Percentiles rank a stretch among this genome's conserved stretches.
These are phyloP conservation scores for Penicillium aurantiogriseum DNA, from an alignment of 2,329 filamentous ascomycete genomes.

Conservation along the genomic window DNA sequence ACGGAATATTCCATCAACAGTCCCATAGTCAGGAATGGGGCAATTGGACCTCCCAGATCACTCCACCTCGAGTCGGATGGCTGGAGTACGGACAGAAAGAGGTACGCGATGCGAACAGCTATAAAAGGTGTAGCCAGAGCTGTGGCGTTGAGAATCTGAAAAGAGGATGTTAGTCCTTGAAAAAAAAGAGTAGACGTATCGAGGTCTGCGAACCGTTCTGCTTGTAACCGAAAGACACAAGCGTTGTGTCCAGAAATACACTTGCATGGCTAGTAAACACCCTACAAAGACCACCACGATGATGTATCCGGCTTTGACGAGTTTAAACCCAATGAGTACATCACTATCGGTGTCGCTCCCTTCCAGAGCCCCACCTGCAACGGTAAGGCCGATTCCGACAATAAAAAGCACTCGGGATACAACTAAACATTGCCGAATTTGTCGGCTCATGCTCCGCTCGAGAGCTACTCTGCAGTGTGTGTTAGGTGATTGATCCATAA, in stretches of 20 bases:
- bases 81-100: slow-evolving; percentile 24
- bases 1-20: slow-evolving; percentile 8
- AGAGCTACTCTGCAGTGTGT: background rate
- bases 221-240: slow-evolving; percentile 11
- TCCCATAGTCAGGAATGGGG: slow-evolving; percentile 23
- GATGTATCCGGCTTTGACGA: slow-evolving; percentile 25
- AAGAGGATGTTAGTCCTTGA: background rate
- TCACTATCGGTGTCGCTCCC: slow-evolving; percentile 18
- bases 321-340: slow-evolving; percentile 13
- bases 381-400: slow-evolving; percentile 17
- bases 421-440: slow-evolving; percentile 8
- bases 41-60: slow-evolving; percentile 19
- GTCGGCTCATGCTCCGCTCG: slow-evolving; percentile 2
- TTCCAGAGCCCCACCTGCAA: slow-evolving; percentile 20
- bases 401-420: slow-evolving; percentile 21
- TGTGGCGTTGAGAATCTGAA: slow-evolving; percentile 17
- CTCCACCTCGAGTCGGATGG: slow-evolving; percentile 18
- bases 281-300: slow-evolving; percentile 20
- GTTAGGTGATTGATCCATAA: background rate
- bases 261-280: slow-evolving; percentile 18
- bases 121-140: slow-evolving; percentile 23
- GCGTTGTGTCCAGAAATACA: slow-evolving; percentile 20
- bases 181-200: background rate
- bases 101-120: slow-evolving; percentile 22
- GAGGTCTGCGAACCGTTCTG: slow-evolving; percentile 10